phyloP scores from a whole-genome alignment of 768 basidiomycete genomes.

The Collybia nuda region DNA sequence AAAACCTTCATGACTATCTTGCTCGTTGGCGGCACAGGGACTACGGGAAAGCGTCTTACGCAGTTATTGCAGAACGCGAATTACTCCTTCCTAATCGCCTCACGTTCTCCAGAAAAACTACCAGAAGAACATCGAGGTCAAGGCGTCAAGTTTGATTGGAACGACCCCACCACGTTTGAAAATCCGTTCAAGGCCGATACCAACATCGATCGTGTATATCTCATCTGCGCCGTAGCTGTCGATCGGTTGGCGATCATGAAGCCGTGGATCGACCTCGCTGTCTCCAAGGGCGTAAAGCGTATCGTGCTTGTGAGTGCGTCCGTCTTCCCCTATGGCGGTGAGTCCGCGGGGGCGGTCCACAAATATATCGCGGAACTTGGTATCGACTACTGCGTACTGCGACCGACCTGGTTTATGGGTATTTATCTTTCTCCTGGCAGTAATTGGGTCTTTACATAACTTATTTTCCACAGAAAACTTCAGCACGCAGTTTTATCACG shows the following conservation, averaged over 20 bases:
- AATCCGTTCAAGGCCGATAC: conserved; percentile 27
- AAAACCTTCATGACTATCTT: conserved; percentile 28
- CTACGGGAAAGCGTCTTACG: conserved; percentile 25
- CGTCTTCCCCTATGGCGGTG: conserved; percentile 19
- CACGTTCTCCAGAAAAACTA: conserved; percentile 21
- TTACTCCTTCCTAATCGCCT: conserved; percentile 25
- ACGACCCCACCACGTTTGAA: conserved; percentile 26
- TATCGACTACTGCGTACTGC: conserved; percentile 31
- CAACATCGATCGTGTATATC: conserved; percentile 23
- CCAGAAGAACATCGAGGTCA: conserved; percentile 14
- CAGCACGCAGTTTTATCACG: conserved; percentile 9
- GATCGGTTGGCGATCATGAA: conserved; percentile 20
- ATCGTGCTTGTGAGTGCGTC: conserved; percentile 29
- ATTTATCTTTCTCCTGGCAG: neutral
- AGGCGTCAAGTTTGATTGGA: conserved; percentile 35
- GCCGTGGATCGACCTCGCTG: conserved; percentile 31
- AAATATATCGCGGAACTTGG: conserved; percentile 30
- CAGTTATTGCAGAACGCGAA: conserved; percentile 22
- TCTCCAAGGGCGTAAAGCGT: conserved; percentile 29
- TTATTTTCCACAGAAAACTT: conserved; percentile 28
- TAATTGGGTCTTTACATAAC: neutral
- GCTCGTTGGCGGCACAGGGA: conserved; percentile 36
- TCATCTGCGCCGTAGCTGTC: conserved; percentile 22
- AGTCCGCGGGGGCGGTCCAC: conserved; percentile 28
- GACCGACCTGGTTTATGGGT: conserved; percentile 41